These are phyloP conservation scores for Kandelia obovata DNA, from an alignment of 345 rosid genomes.

Conservation along the genomic window DNA sequence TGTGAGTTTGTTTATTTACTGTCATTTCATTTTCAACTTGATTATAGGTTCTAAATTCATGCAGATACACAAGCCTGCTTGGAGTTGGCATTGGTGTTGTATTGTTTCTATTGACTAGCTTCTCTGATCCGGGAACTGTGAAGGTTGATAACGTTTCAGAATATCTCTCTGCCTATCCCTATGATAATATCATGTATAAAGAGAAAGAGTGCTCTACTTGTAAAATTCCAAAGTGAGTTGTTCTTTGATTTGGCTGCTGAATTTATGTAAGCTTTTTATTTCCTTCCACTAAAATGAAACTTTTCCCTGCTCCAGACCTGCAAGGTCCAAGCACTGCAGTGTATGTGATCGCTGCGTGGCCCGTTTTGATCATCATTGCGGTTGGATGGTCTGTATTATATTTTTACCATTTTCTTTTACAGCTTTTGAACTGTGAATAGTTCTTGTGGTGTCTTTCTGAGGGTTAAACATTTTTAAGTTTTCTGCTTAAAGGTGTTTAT, in stretches of 20 bases:
- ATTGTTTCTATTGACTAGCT: conserved; percentile 74
- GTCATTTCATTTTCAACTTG: background rate
- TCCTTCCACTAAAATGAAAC: background rate
- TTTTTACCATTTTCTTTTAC: background rate
- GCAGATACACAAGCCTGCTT: conserved; percentile 67
- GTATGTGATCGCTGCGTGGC: conserved; percentile 89
- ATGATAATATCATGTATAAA: conserved; percentile 63
- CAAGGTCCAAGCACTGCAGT: conserved; percentile 96
- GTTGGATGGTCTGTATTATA: conserved; percentile 77
- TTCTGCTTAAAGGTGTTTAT: conserved; percentile 9
- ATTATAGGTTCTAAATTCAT: conserved; percentile 20
- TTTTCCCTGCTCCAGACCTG: conserved; percentile 58
- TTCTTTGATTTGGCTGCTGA: conserved; percentile 11
- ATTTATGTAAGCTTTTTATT: background rate
- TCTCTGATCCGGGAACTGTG: conserved; percentile 88
- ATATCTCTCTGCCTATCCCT: conserved; percentile 72
- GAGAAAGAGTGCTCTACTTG: conserved; percentile 86
- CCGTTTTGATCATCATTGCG: conserved; percentile 96
- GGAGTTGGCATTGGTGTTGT: conserved; percentile 69
- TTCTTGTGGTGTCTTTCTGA: background rate
- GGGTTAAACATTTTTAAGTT: background rate
- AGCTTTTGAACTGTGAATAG: background rate
- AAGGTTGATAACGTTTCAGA: conserved; percentile 58
- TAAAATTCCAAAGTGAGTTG: conserved; percentile 77
- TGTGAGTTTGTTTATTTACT: conserved; percentile 8